Evolutionary conservation across 768 basidiomycete genomes (phyloP).

Genomic region (Auriculariales sp.): DNA sequence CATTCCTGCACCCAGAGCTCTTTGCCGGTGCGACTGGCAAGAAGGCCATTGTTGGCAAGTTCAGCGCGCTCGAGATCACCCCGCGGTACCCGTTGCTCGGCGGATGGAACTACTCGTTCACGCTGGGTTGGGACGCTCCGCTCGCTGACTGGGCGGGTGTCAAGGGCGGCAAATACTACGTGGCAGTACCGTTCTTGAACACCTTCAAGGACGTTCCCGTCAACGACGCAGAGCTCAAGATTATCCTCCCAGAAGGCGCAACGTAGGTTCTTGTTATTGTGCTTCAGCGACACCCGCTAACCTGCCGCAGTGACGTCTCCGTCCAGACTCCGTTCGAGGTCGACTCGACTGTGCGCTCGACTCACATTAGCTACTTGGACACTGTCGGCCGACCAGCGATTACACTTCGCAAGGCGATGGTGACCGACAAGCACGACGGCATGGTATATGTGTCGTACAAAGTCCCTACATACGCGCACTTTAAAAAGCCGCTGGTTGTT

Average conservation of each 20-base stretch:
- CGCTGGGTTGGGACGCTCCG: slow-evolving; percentile 86
- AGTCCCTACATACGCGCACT: slow-evolving; percentile 62
- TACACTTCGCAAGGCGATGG: slow-evolving; percentile 52
- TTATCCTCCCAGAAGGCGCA: slow-evolving; percentile 91
- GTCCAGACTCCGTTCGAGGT: slow-evolving; percentile 69
- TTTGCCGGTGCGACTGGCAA: background rate
- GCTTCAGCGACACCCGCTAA: slow-evolving; percentile 1
- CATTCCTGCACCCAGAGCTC: background rate
- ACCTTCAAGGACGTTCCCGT: slow-evolving; percentile 67
- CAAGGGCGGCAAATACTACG: slow-evolving; percentile 47
- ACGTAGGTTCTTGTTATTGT: slow-evolving; percentile 40
- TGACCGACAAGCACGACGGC: slow-evolving; percentile 69
- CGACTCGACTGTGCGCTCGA: slow-evolving; percentile 41
- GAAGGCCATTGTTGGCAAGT: slow-evolving; percentile 14
- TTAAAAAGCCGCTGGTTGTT: slow-evolving; percentile 77
- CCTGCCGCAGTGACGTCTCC: slow-evolving; percentile 50
- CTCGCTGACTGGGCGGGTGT: slow-evolving; percentile 52
- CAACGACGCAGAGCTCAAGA: slow-evolving; percentile 59
- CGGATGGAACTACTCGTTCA: slow-evolving; percentile 96
- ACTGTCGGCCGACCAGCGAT: slow-evolving; percentile 75
- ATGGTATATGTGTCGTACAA: slow-evolving; percentile 82
- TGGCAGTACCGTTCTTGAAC: slow-evolving; percentile 79
- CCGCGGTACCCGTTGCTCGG: slow-evolving; percentile 91
- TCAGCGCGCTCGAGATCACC: slow-evolving; percentile 63
- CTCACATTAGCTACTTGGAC: slow-evolving; percentile 80